phyloP scores from a whole-genome alignment of 352 stramenopile genomes.

The Phytophthora sp. region DNA sequence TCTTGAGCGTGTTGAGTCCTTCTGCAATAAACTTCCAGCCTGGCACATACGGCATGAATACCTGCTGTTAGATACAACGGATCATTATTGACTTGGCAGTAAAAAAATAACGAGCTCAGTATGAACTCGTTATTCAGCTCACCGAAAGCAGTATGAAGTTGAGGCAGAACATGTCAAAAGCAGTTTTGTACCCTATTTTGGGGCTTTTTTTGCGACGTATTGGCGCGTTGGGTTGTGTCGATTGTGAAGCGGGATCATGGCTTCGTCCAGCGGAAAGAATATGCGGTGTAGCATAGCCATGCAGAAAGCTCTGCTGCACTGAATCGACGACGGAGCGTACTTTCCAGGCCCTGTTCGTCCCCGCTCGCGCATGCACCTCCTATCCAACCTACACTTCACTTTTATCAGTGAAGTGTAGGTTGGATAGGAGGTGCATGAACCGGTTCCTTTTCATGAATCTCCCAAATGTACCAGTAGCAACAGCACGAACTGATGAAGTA shows the following conservation, averaged over 20 bases:
- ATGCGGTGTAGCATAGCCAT: neutral
- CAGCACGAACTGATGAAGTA: neutral
- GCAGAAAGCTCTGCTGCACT: neutral
- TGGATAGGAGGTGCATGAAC: slow-evolving; percentile 14
- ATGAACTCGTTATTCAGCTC: neutral
- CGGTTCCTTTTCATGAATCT: no score
- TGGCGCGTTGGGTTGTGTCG: slow-evolving; percentile 5
- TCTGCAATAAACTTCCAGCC: neutral
- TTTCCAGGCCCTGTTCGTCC: slow-evolving; percentile 8
- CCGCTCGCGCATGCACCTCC: neutral
- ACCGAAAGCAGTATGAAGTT: neutral
- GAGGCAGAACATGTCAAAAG: slow-evolving; percentile 13
- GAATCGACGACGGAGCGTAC: slow-evolving; percentile 1
- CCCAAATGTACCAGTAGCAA: no score
- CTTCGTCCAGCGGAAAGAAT: slow-evolving; percentile 5
- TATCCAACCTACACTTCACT: no score
- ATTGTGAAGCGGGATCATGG: slow-evolving; percentile 3
- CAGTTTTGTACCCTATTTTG: slow-evolving; percentile 1
- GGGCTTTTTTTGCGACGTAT: slow-evolving; percentile 8
- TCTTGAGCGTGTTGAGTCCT: neutral
- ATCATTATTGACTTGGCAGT: slow-evolving; percentile 4
- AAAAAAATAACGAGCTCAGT: slow-evolving; percentile 1
- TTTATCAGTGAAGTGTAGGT: slow-evolving; percentile 28
- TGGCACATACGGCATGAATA: neutral
- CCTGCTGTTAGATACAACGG: neutral